phyloP scores from a whole-genome alignment of 2,329 filamentous ascomycete genomes.

The Verticillium isaacii region DNA sequence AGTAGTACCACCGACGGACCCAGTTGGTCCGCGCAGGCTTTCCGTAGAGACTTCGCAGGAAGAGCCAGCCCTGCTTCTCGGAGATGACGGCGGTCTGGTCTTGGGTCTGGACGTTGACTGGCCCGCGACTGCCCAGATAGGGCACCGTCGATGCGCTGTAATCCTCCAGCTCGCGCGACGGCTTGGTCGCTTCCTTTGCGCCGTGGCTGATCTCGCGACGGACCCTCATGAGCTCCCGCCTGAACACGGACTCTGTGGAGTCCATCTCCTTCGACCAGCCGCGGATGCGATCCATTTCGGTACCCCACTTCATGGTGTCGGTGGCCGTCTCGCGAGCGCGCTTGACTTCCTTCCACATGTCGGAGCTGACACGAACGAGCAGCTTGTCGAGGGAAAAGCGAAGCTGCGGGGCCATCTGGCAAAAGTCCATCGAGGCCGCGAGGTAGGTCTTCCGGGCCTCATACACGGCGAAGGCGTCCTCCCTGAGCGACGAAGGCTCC shows the following conservation, averaged over 20 bases:
- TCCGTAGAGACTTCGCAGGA: conserved; percentile 72
- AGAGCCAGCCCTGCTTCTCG: conserved; percentile 96
- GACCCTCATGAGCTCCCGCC: conserved; percentile 72
- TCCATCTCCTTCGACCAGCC: conserved; percentile 97
- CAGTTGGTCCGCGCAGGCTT: conserved; percentile 89
- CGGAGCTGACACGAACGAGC: conserved; percentile 76
- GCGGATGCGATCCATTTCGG: conserved; percentile 85
- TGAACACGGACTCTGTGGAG: conserved; percentile 76
- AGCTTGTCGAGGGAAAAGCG: conserved; percentile 80
- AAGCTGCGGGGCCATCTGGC: conserved; percentile 79
- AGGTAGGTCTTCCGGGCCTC: conserved; percentile 88
- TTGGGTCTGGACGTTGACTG: conserved; percentile 57
- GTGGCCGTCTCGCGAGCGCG: conserved; percentile 61
- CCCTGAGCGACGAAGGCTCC: conserved; percentile 82
- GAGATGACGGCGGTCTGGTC: conserved; percentile 44
- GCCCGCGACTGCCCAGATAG: conserved; percentile 69
- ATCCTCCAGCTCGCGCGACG: conserved; percentile 87
- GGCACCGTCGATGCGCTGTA: conserved; percentile 89
- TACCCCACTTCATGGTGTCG: conserved; percentile 61
- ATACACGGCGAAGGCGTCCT: conserved; percentile 94
- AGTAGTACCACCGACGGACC: conserved; percentile 92
- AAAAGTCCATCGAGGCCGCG: conserved; percentile 91
- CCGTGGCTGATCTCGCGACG: conserved; percentile 77
- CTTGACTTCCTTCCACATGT: conserved; percentile 86
- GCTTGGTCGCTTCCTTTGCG: conserved; percentile 65